phyloP scores from a whole-genome alignment of 768 basidiomycete species.

The Auriscalpium orientale region DNA sequence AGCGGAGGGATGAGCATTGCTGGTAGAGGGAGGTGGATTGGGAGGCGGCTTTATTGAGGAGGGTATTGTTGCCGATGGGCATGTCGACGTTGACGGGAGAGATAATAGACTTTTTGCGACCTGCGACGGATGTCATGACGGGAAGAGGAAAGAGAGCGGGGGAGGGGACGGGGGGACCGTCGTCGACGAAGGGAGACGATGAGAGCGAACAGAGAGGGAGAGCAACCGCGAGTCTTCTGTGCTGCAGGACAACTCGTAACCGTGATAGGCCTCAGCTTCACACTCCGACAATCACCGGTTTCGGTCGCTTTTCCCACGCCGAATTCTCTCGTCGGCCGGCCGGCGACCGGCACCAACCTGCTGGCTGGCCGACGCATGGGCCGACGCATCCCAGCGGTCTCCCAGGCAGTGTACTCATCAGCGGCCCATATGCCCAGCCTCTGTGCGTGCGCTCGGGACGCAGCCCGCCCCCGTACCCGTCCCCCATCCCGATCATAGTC shows the following conservation, averaged over 20 bases:
- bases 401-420: too few relatives aligned
- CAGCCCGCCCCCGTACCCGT: too few relatives aligned
- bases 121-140: constrained; percentile 36
- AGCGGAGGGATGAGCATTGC: constrained; percentile 75
- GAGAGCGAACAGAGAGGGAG: constrained; percentile 5
- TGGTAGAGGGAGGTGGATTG: constrained; percentile 86
- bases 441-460: too few relatives aligned
- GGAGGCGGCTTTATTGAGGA: constrained; percentile 88
- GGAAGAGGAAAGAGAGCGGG: constrained; percentile 8
- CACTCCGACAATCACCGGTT: constrained; percentile 1
- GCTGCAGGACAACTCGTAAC: constrained; percentile 3
- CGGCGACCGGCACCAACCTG: too few relatives aligned
- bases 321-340: background rate
- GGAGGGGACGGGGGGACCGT: constrained; percentile 1
- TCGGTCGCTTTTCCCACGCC: background rate
- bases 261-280: constrained; percentile 4
- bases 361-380: too few relatives aligned
- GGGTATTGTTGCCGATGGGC: constrained; percentile 71
- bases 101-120: constrained; percentile 70
- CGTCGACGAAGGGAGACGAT: background rate
- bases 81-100: constrained; percentile 61
- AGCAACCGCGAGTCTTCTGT: constrained; percentile 8
- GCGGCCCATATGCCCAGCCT: too few relatives aligned
- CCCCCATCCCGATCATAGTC: too few relatives aligned
- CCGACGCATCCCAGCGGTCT: too few relatives aligned